Evolutionary conservation across 2,329 filamentous ascomycete species (phyloP).

Genomic region (Westerdykella ornata): DNA sequence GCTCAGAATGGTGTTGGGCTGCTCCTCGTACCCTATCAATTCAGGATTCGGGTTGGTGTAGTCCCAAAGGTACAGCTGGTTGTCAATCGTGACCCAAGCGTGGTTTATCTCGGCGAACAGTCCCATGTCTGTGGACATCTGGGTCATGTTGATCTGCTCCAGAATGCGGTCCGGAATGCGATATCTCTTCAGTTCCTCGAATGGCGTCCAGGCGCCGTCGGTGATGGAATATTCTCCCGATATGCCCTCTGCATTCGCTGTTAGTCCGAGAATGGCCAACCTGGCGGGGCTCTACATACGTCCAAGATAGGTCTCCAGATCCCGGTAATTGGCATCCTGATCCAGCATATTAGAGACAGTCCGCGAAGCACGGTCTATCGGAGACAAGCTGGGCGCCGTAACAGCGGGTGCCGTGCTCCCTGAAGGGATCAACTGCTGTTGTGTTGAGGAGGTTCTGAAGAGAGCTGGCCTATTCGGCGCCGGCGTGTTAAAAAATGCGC

Average conservation of each 20-base stretch:
- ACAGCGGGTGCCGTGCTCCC: slow-evolving; percentile 17
- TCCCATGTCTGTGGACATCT: slow-evolving; percentile 89
- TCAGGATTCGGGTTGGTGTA: slow-evolving; percentile 90
- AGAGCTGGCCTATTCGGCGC: slow-evolving; percentile 42
- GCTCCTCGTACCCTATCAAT: slow-evolving; percentile 85
- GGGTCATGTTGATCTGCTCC: slow-evolving; percentile 80
- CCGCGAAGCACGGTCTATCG: slow-evolving; percentile 70
- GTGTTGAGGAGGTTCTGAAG: slow-evolving; percentile 20
- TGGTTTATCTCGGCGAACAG: slow-evolving; percentile 91
- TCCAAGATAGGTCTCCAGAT: slow-evolving; percentile 81
- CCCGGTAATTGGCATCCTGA: slow-evolving; percentile 73
- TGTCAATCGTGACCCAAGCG: slow-evolving; percentile 93
- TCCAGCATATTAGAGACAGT: slow-evolving; percentile 76
- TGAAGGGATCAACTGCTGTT: slow-evolving; percentile 10
- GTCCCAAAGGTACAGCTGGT: slow-evolving; percentile 94
- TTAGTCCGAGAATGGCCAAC: slow-evolving; percentile 18
- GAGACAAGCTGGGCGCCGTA: slow-evolving; percentile 44
- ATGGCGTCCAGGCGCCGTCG: slow-evolving; percentile 71
- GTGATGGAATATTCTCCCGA: slow-evolving; percentile 85
- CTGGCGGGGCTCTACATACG: slow-evolving; percentile 53
- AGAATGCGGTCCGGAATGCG: slow-evolving; percentile 88
- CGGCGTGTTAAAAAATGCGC: slow-evolving; percentile 70
- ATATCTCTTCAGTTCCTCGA: slow-evolving; percentile 79
- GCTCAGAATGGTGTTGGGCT: slow-evolving; percentile 79
- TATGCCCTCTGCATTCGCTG: slow-evolving; percentile 59